Conservation (phyloP, 2,329 filamentous ascomycete genomes). For the Sclerotinia minor region DNA sequence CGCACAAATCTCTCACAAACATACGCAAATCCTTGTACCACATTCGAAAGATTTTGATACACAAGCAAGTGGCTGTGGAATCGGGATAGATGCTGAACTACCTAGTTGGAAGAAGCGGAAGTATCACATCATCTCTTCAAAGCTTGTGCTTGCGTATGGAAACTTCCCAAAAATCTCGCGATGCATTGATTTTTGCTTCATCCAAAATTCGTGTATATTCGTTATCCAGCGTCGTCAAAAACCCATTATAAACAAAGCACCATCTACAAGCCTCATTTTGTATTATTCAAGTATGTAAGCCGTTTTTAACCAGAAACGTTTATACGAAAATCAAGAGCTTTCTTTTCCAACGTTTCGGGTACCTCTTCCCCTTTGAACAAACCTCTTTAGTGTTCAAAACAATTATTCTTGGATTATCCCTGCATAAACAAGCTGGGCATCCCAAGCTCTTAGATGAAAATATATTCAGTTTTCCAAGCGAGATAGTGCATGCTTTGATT, state of each 20-base stretch:
- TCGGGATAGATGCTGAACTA: background rate
- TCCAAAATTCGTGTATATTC: background rate
- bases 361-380: background rate
- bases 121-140: background rate
- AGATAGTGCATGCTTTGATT: background rate
- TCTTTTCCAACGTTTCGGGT: background rate
- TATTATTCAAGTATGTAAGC: background rate
- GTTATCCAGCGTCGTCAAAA: background rate
- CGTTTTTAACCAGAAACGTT: background rate
- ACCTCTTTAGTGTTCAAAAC: background rate
- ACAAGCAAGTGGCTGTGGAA: background rate
- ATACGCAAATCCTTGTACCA: background rate
- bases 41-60: background rate
- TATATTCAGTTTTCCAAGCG: background rate
- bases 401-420: background rate
- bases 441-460: constrained; percentile 3
- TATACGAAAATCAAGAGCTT: background rate
- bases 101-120: no score
- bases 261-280: background rate
- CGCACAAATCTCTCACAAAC: background rate
- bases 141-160: background rate
- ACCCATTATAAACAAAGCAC: background rate
- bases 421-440: background rate
- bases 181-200: background rate
- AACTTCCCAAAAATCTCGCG: no score